Evolutionary conservation across 352 stramenopile species (phyloP), one percentile per base, ranked within the genome.

Genomic region (Globisporangium paddicum): DNA sequence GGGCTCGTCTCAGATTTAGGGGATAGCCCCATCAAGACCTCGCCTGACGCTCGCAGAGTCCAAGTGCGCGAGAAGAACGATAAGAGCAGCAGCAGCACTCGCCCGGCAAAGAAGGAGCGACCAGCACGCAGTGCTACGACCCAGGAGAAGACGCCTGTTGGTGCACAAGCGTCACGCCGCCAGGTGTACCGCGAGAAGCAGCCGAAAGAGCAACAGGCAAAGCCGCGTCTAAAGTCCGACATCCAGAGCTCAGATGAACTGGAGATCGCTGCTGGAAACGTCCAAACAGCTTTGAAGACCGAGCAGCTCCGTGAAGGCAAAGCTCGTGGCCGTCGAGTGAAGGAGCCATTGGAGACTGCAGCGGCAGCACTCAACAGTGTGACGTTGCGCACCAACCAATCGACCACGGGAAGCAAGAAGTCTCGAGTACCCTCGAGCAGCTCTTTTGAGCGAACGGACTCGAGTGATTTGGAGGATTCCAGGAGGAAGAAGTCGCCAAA

Each of bases 171-270:
- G 21, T 52, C 66, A 8, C 72, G 73, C 37, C 79, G 79, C 6
- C 79, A 86, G 52, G 60, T 86, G 18, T 87, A 86, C 60, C 79
- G 82, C 8, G 75, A 91, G 56, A 91, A 89, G 55, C 63, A 72
- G 30, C 30, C 69, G 6, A 68, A 70, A 57, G 50, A 68, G 16
- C 46, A 53, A 30, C 50, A 41, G 10, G 13, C 19, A 0, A 21
- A 44, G 14, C 42, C 59, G 30, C 57, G 35, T 3, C 19, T 41
- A 37, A 26, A 52, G 26, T 50, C 47, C 8, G 30, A 45, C 7
- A 18, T 18, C 1, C 48, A 21, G n/a, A 63, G 48, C 47, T 63
- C 28, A 5, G 57, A 63, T 23, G 48, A 51, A 5, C 21, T 35
- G 2, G 57, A 58, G 9, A 21, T 26, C 3, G 46, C 26, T 25